Evolutionary conservation across 306 rosid species (phyloP).

Genomic region (Gillenia trifoliata): DNA sequence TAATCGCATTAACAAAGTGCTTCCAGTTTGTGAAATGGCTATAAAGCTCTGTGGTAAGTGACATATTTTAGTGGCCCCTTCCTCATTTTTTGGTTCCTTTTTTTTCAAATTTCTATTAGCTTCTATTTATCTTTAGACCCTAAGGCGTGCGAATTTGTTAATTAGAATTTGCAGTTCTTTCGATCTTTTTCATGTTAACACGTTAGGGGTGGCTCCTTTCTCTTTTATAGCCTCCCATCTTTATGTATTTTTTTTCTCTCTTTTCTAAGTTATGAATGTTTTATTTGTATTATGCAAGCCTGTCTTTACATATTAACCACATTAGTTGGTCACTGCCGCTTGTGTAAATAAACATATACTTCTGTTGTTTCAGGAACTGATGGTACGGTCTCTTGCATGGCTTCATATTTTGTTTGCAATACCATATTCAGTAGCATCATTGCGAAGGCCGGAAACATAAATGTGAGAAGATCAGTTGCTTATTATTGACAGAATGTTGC

Average conservation of each 20-base stretch:
- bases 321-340: neutral
- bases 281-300: neutral
- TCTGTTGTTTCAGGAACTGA: constrained; percentile 61
- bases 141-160: neutral
- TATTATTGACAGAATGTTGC: constrained; percentile 1
- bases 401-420: constrained; percentile 78
- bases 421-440: constrained; percentile 73
- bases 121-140: neutral
- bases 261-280: constrained; percentile 1
- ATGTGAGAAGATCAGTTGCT: constrained; percentile 47
- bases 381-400: constrained; percentile 72
- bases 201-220: neutral
- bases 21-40: constrained; percentile 82
- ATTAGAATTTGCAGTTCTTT: neutral
- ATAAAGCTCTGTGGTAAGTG: constrained; percentile 78
- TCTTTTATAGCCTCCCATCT: neutral
- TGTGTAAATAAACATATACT: constrained; percentile 5
- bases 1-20: constrained; percentile 59
- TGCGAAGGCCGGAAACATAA: constrained; percentile 60
- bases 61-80: constrained; percentile 9
- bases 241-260: neutral
- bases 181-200: neutral
- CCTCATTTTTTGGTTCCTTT: neutral
- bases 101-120: neutral
- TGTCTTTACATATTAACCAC: neutral